Evolutionary conservation across 257 asterid genomes (phyloP).

Genomic region (Parsonsia alboflavescens): DNA sequence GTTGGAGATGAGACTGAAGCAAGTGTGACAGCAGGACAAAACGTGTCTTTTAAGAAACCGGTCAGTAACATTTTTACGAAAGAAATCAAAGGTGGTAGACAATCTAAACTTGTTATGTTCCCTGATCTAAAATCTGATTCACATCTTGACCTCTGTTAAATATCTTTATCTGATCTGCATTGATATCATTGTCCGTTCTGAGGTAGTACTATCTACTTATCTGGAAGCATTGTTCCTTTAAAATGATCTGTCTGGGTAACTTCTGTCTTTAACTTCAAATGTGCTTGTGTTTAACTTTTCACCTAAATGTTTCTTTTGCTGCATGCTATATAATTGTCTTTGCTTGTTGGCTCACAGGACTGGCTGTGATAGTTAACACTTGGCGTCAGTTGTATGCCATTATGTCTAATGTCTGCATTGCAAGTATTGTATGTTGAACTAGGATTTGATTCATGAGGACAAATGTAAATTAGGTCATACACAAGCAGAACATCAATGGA

Average conservation of each 20-base stretch:
- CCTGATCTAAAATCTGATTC: background rate
- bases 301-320: background rate
- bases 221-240: background rate
- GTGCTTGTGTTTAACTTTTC: background rate
- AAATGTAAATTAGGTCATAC: background rate
- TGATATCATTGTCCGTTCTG: background rate
- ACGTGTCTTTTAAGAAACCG: conserved; percentile 24
- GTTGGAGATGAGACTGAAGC: conserved; percentile 24
- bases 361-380: background rate
- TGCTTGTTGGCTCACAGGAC: background rate
- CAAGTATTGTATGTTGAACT: background rate
- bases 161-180: background rate
- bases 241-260: background rate
- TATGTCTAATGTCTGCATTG: background rate
- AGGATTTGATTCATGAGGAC: background rate
- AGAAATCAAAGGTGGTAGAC: conserved; percentile 35
- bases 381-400: background rate
- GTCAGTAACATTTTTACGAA: conserved; percentile 28
- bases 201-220: background rate
- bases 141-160: background rate
- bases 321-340: background rate
- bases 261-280: background rate
- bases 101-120: background rate
- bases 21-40: conserved; percentile 18
- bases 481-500: background rate